A percentile compares a stretch with the other conserved stretches of the same genome.
phyloP scores from a whole-genome alignment of 2,329 filamentous ascomycete genomes.

The Rhinocladiella mackenziei region DNA sequence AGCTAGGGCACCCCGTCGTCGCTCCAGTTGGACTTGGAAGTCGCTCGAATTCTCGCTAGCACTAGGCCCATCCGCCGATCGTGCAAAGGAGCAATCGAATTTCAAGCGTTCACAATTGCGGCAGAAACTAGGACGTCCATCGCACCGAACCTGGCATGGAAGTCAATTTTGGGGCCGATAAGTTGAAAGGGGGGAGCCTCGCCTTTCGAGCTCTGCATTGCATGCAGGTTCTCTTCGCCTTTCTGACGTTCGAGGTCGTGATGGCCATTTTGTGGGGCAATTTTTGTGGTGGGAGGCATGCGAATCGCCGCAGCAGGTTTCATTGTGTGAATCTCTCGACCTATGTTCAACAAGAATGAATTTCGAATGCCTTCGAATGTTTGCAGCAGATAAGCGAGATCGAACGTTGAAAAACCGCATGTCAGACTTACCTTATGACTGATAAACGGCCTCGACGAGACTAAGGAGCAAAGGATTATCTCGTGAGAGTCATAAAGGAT shows the following conservation, averaged over 20 bases:
- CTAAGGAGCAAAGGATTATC: too few species aligned
- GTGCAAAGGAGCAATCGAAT: conserved; percentile 18
- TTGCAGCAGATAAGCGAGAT: too few species aligned
- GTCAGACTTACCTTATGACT: too few species aligned
- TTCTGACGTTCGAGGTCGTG: conserved; percentile 6
- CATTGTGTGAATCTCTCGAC: too few species aligned
- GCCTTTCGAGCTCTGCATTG: conserved; percentile 19
- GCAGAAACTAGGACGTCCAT: conserved; percentile 15
- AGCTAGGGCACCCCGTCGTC: conserved; percentile 13
- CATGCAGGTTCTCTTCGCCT: conserved; percentile 16
- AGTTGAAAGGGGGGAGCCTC: not conserved
- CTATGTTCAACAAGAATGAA: too few species aligned
- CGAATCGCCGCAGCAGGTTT: too few species aligned
- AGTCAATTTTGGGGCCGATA: conserved; percentile 4
- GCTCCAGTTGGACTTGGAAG: conserved; percentile 13
- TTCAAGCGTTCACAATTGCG: conserved; percentile 16
- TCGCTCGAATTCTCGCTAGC: conserved; percentile 4
- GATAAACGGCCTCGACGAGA: too few species aligned
- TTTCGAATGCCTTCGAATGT: too few species aligned
- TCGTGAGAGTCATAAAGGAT: too few species aligned
- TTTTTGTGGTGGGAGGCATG: too few species aligned
- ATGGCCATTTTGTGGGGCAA: too few species aligned
- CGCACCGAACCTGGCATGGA: conserved; percentile 15
- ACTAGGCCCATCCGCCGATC: conserved; percentile 1
- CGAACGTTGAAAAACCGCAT: too few species aligned